Base-by-base conservation (phyloP, 129 eudicot genomes). In the Glebionis coronaria region DNA sequence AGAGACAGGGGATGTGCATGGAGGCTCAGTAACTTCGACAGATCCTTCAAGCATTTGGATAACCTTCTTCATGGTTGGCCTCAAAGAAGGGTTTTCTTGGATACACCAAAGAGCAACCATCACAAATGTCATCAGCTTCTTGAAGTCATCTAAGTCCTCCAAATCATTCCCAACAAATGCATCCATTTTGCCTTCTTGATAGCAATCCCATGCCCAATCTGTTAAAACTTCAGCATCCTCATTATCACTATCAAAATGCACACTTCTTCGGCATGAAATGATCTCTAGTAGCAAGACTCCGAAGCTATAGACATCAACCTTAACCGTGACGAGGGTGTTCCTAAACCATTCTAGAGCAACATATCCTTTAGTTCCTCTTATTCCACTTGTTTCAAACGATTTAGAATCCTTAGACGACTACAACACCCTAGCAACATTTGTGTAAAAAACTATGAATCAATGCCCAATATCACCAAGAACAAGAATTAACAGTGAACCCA, bases 301-400 rank as follows among this genome's bases (percentile, higher is more conserved):
- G 0, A 49, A 49, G 2, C 54, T 49, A 49, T 49, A 49, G 0
- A 49, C 54, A 49, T 49, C 54, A 49, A 53, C 58, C 27, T 53
- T 53, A 14, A 52, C 57, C 9, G 57, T 52, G 57, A 52, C 9
- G 3, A 20, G 27, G 57, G 57, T 52, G 57, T 52, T 52, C 57
- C 57, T 52, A 52, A 52, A 52, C 57, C 57, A 52, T 52, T 52
- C 57, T 0, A 27, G 57, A 18, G 57, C 27, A 52, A 52, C 10
- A 16, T 52, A 52, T 52, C 57, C 57, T 16, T 52, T 52, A 0
- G 57, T 52, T 52, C 57, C 57, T 52, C 57, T 52, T 52, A 52
- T 52, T 52, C 57, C 57, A 16, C n/a, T n/a, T n/a, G n/a, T n/a
- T n/a, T n/a, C n/a, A n/a, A n/a, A n/a, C n/a, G n/a, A n/a, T n/a